These are phyloP conservation scores for Geum urbanum DNA, from an alignment of 306 rosid species.

Conservation along the genomic window DNA sequence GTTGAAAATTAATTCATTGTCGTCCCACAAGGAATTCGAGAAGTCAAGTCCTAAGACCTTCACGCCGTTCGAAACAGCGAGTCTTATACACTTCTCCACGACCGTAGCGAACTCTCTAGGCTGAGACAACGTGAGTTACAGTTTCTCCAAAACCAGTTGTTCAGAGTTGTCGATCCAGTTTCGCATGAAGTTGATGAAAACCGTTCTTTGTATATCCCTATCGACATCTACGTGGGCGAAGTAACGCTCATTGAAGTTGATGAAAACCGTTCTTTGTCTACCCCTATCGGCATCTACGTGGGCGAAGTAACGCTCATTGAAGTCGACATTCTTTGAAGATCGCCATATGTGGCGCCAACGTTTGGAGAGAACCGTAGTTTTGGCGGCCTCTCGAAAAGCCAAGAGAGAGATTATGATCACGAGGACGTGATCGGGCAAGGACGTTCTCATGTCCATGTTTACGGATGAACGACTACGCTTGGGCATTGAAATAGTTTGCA, in stretches of 20 bases:
- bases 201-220: not conserved
- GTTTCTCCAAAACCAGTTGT: not conserved
- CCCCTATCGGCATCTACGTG: not conserved
- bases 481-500: too few relatives aligned
- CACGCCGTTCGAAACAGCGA: slow-evolving; percentile 16
- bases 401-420: slow-evolving; percentile 18
- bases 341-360: slow-evolving; percentile 29
- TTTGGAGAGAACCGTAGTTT: slow-evolving; percentile 25
- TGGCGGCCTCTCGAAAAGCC: slow-evolving; percentile 29
- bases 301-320: slow-evolving; percentile 20
- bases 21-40: slow-evolving; percentile 25
- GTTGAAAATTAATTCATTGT: not conserved
- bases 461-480: too few relatives aligned
- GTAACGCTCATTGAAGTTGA: too few relatives aligned
- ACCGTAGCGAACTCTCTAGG: not conserved
- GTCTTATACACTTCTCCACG: slow-evolving; percentile 14
- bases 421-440: slow-evolving; percentile 8
- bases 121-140: slow-evolving; percentile 4
- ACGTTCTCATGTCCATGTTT: too few relatives aligned
- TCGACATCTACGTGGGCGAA: not conserved
- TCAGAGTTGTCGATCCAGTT: slow-evolving; percentile 12
- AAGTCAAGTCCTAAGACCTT: slow-evolving; percentile 29
- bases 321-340: slow-evolving; percentile 17
- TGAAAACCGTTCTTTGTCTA: not conserved
- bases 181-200: slow-evolving; percentile 8